Evolutionary conservation across 495 filamentous ascomycete species (phyloP), one percentile per base, ranked within the genome.

Genomic region (Parmelia sp.): DNA sequence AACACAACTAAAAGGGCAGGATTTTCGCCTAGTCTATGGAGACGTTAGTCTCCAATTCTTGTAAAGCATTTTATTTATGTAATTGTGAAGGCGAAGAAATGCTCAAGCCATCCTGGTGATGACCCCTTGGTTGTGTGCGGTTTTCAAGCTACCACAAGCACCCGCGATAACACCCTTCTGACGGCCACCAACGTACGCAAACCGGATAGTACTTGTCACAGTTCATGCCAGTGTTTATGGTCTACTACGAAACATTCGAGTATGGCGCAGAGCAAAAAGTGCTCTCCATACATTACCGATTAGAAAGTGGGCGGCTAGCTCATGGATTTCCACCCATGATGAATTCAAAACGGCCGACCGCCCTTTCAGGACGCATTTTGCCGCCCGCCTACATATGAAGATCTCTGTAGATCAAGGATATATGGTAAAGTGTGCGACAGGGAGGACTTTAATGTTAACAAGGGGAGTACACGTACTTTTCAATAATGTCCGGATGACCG

Each of bases 401-500:
- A 21, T 9, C 29, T 33, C 21, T 0, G 51, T 17, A 55, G 27
- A 11, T 21, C 17, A n/a, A 55, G 29, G 17, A 6, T 21, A 21
- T 33, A 23, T 47, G 27, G 39, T 47, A n/a, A 29, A 35, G 59
- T 4, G 37, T n/a, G 37, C 14, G 27, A 45, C 19, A 27, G n/a
- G 14, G 29, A 39, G 33, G 39, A 55, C 12, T 57, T 19, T 36
- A 57, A 59, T 36, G n/a, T 23, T 62, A 66, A 62, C 62, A 70
- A 67, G 66, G 60, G 66, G 69, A 57, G 59, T 37, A 63, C 65
- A 80, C 83, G 74, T 85, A 86, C 83, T 86, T 83, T 68, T 86
- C 80, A 64, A 92, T 71, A 60, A 90, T 84, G 33, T 80, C 78
- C 29, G 79, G 79, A 69, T 91, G 87, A 21, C 86, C 88, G 70